phyloP scores from a whole-genome alignment of 2,329 filamentous ascomycete species.

The Fonsecaea pugnacius region DNA sequence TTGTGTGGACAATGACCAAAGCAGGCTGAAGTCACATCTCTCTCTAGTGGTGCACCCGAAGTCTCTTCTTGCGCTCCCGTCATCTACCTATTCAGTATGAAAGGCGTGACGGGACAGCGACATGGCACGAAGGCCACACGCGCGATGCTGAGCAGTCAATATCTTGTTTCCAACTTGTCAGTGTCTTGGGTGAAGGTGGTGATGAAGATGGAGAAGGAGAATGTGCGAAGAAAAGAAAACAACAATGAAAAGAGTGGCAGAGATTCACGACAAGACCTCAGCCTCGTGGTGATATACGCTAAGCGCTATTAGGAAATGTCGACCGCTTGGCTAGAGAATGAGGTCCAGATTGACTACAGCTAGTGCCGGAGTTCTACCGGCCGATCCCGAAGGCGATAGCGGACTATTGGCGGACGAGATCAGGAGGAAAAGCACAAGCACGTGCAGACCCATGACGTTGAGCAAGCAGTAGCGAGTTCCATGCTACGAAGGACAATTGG shows the following conservation, averaged over 20 bases:
- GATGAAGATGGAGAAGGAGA: neutral
- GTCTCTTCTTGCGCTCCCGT: neutral
- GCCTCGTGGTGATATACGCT: neutral
- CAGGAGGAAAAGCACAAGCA: neutral
- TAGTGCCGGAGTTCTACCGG: neutral
- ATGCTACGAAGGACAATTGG: neutral
- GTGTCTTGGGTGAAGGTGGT: neutral
- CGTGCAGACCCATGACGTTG: neutral
- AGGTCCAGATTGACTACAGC: neutral
- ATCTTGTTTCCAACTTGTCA: neutral
- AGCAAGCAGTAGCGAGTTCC: neutral
- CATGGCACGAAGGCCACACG: neutral
- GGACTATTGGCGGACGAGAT: constrained; percentile 1
- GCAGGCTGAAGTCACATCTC: neutral
- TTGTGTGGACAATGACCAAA: neutral
- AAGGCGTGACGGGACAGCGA: neutral
- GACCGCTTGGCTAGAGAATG: neutral
- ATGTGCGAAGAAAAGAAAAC: neutral
- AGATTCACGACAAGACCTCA: neutral
- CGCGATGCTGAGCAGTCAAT: neutral
- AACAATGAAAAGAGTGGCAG: neutral
- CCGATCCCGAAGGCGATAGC: neutral
- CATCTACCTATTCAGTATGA: neutral
- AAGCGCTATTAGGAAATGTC: neutral
- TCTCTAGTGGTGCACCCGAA: neutral